Base-by-base conservation (phyloP, 805 yeast genomes). In the Cyberlindnera mycetangii region DNA sequence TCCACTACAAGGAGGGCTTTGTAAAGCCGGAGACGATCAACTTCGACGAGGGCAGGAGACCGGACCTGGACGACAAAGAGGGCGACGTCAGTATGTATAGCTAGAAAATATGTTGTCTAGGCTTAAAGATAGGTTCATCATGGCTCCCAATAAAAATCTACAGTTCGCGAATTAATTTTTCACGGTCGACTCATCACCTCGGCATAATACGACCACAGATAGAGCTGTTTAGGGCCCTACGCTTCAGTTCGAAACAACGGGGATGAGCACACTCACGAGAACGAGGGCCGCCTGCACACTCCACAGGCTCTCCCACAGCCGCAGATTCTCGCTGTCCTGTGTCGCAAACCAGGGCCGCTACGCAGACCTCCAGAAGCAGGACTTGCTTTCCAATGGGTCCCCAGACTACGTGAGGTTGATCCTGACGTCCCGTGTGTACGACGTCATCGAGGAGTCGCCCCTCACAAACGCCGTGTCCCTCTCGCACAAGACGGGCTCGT, bases 381-480 rank as follows among this genome's bases (percentile, higher is more conserved):
- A 85, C 58, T 65, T 81, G 28, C 67, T 72, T 18, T 62, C 74
- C 4, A 74, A 76, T 45, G 85, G 93, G 5, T 71, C 81, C 12
- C 97, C 98, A n/a, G 97, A 93, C 69, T 93, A 93, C 60, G 80
- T 93, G 52, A 85, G 95, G 60, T 71, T 93, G 67, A 89, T 92
- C 40, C 70, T 93, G 42, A 88, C 97, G 1, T 86, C 97, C 2
- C 73, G 96, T 47, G 98, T 93, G 2, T 95, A 95, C 65, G 99
- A 95, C 58, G 97, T 89, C 10, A 84, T 93, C 32, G 83, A 86
- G 36, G 98, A 93, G 52, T 81, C 97, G 0, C 97, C 98, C 5
- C 71, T 89, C 32, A 76, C 87, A 1, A 70, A 72, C 30, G 98
- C 96, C 0, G 76, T 79, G 10, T 80, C 84, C 21, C 70, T 93